Evolutionary conservation across 2,329 filamentous ascomycete species (phyloP).

Genomic region (Botrytis deweyae): DNA sequence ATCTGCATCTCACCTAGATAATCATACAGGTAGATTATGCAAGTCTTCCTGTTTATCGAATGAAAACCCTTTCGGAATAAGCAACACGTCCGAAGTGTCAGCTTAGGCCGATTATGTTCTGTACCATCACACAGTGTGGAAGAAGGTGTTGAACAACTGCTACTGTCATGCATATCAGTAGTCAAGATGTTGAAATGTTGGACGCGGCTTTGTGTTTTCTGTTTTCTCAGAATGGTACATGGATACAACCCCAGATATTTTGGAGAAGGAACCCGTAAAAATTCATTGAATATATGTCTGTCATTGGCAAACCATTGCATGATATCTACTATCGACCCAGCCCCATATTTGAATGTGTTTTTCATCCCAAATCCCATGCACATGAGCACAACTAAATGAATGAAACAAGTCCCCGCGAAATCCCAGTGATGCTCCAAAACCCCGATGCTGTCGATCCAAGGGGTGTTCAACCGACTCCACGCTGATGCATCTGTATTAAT

Average conservation of each 20-base stretch:
- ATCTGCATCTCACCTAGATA: background rate
- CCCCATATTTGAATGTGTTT: background rate
- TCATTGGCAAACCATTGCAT: background rate
- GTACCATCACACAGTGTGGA: background rate
- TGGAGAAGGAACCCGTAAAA: background rate
- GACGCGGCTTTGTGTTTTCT: background rate
- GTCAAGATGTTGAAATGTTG: background rate
- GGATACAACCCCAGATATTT: background rate
- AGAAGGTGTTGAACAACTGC: background rate
- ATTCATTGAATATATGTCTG: background rate
- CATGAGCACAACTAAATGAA: background rate
- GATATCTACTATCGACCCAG: background rate
- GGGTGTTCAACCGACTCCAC: background rate
- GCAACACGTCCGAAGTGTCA: background rate
- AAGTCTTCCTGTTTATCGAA: background rate
- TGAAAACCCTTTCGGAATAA: too few relatives aligned
- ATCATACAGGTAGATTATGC: background rate
- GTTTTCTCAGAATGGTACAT: background rate
- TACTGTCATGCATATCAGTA: background rate
- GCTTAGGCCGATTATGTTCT: background rate
- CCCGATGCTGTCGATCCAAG: background rate
- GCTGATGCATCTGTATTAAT: background rate
- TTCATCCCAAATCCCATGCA: background rate
- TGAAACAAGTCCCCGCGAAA: background rate
- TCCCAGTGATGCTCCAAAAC: background rate